A percentile compares a stretch with the other conserved stretches of the same genome.
Evolutionary conservation across 352 stramenopile species (phyloP).

Genomic region (Globisporangium nagaii): DNA sequence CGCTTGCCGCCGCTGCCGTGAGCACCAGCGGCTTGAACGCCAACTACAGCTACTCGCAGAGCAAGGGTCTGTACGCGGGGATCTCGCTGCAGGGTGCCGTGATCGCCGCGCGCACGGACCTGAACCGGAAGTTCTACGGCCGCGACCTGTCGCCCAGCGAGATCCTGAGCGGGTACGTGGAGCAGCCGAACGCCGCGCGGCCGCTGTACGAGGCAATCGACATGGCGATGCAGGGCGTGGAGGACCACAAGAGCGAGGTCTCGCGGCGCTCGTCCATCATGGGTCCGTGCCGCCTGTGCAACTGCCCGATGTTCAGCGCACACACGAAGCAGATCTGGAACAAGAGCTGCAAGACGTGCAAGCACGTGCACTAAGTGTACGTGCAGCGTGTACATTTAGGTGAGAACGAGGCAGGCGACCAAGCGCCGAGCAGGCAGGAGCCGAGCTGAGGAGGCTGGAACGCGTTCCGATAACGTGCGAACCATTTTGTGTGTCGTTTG

Average conservation of each 20-base stretch:
- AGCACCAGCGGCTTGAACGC: conserved; percentile 59
- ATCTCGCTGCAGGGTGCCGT: conserved; percentile 87
- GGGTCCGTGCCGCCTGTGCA: conserved; percentile 34
- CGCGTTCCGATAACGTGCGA: no score
- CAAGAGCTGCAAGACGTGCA: conserved; percentile 60
- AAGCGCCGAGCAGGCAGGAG: no score
- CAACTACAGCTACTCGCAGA: conserved; percentile 92
- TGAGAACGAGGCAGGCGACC: no score
- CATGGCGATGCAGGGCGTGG: conserved; percentile 33
- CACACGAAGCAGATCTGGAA: conserved; percentile 52
- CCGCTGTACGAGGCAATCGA: conserved; percentile 59
- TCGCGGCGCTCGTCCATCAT: conserved; percentile 31
- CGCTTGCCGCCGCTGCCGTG: conserved; percentile 54
- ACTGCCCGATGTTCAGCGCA: conserved; percentile 34
- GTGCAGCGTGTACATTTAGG: no score
- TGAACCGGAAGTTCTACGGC: conserved; percentile 93
- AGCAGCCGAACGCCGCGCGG: conserved; percentile 32
- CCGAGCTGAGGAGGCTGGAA: no score
- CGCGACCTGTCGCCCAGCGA: conserved; percentile 38
- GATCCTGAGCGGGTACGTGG: conserved; percentile 37
- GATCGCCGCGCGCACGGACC: conserved; percentile 70
- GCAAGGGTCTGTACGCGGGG: conserved; percentile 90
- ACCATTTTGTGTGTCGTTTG: no score
- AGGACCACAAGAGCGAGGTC: conserved; percentile 30
- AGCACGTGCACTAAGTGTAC: conserved; percentile 47